Evolutionary conservation across 176 grass and related monocot genomes (phyloP).

Genomic region (Leersia perrieri): DNA sequence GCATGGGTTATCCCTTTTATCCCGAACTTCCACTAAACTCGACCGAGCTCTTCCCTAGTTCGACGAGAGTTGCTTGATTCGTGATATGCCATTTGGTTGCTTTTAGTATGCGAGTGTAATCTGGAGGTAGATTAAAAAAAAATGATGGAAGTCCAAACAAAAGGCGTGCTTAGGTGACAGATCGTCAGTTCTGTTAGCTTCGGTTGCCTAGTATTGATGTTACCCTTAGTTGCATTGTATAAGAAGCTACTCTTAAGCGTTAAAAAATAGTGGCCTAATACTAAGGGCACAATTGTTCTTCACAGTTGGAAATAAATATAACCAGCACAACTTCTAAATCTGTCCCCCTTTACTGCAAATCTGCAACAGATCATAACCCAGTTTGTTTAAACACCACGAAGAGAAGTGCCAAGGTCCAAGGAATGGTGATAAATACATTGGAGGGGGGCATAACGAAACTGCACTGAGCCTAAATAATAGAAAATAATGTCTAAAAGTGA

Average conservation of each 20-base stretch:
- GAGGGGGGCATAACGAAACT: not conserved
- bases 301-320: not conserved
- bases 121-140: not conserved
- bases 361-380: constrained; percentile 7
- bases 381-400: not conserved
- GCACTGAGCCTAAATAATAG: not conserved
- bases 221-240: not conserved
- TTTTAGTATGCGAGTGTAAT: not conserved
- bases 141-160: not conserved
- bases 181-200: not conserved
- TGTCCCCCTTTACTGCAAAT: not conserved
- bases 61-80: not conserved
- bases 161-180: not conserved
- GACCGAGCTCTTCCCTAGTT: not conserved
- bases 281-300: not conserved
- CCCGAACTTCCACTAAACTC: not conserved
- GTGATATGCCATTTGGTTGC: not conserved
- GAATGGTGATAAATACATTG: not conserved
- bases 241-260: not conserved
- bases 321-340: not conserved
- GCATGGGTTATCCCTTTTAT: not conserved
- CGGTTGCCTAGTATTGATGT: not conserved
- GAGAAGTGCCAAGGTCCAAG: not conserved
- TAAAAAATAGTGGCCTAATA: not conserved
- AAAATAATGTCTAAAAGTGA: not conserved